These are phyloP conservation scores for Trichoderma virens DNA, from an alignment of 495 filamentous ascomycete genomes.

Conservation along the genomic window DNA sequence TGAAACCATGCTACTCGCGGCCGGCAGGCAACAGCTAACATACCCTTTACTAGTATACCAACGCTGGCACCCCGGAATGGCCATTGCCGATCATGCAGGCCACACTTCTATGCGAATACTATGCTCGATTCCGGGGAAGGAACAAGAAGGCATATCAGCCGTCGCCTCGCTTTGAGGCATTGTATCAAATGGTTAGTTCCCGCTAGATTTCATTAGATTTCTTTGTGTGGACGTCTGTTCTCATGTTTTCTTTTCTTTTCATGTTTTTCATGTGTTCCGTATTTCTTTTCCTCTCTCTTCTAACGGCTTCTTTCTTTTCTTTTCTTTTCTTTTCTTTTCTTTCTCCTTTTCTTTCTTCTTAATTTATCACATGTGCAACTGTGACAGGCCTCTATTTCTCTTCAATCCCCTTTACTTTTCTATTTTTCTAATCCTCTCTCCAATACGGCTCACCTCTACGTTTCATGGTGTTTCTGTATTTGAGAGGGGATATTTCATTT, in stretches of 20 bases:
- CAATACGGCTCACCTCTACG: too few species aligned
- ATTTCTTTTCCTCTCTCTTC: conserved; percentile 22
- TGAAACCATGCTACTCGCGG: neutral
- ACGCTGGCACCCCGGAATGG: conserved; percentile 31
- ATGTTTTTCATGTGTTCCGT: neutral
- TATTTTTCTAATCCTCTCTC: too few species aligned
- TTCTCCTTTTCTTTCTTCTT: conserved; percentile 24
- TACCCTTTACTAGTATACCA: neutral
- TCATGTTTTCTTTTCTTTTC: neutral
- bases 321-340: conserved; percentile 21
- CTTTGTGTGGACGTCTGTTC: conserved; percentile 16
- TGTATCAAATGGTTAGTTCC: conserved; percentile 39
- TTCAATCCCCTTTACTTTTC: neutral
- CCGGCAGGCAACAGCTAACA: neutral
- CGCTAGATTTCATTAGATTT: conserved; percentile 9
- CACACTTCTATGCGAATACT: conserved; percentile 48
- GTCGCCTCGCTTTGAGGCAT: conserved; percentile 41
- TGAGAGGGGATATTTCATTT: neutral
- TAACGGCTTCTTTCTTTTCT: neutral
- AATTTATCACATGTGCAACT: too few species aligned
- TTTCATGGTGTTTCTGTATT: too few species aligned
- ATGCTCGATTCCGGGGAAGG: conserved; percentile 44
- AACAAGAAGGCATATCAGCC: conserved; percentile 30
- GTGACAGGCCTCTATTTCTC: conserved; percentile 16
- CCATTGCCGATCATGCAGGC: conserved; percentile 45